Conservation (phyloP, 2,329 filamentous ascomycete genomes). For the Colletotrichum acutatum region DNA sequence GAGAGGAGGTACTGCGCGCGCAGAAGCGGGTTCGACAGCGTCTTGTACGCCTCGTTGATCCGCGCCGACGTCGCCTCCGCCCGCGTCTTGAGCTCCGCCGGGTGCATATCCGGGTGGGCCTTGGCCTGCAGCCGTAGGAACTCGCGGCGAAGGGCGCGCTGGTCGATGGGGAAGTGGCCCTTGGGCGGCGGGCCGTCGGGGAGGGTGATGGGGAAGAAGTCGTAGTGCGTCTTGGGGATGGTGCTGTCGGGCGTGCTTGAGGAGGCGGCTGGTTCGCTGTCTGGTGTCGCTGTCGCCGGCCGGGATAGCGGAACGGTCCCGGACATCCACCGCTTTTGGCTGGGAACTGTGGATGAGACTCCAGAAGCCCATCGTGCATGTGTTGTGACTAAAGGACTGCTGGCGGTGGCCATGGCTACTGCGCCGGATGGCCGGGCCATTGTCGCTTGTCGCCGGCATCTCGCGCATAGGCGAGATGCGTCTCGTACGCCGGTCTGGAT, state of each 20-base stretch:
- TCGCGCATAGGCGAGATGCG: conserved; percentile 47
- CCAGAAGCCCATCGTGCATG: background rate
- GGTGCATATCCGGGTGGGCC: conserved; percentile 78
- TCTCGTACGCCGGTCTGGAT: conserved; percentile 41
- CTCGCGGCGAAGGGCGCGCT: conserved; percentile 78
- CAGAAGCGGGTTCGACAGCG: conserved; percentile 79
- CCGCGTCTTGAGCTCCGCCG: conserved; percentile 62
- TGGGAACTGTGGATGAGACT: background rate
- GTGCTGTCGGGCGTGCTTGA: conserved; percentile 8
- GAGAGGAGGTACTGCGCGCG: conserved; percentile 91
- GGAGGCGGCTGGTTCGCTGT: background rate
- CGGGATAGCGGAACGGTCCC: background rate
- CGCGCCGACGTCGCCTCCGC: conserved; percentile 83
- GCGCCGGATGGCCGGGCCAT: conserved; percentile 33
- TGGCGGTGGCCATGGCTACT: conserved; percentile 12
- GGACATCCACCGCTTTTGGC: conserved; percentile 31
- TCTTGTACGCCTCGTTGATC: conserved; percentile 94
- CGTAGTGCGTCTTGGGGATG: conserved; percentile 74
- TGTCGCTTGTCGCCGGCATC: conserved; percentile 45
- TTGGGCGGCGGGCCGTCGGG: conserved; percentile 80
- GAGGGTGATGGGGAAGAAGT: conserved; percentile 86
- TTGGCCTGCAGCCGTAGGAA: conserved; percentile 86
- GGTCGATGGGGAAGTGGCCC: conserved; percentile 80
- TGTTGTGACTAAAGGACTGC: conserved; percentile 3
- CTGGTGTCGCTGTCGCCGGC: conserved; percentile 15